Conservation (phyloP, 352 stramenopile genomes). For the Phytophthora tentaculata region DNA sequence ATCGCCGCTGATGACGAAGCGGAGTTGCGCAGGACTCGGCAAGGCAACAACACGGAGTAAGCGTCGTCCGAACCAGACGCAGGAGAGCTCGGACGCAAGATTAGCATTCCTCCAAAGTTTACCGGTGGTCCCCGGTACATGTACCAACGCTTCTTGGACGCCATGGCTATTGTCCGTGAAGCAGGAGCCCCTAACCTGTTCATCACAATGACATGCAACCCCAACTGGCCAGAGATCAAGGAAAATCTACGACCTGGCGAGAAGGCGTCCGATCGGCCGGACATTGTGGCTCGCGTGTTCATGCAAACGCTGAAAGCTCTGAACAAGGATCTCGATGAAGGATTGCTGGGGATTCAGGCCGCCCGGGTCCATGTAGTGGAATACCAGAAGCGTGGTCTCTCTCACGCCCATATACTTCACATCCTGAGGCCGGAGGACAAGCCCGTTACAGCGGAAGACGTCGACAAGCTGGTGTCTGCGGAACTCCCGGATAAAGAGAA, state of each 20-base stretch:
- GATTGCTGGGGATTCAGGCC: slow-evolving; percentile 18
- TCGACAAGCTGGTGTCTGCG: slow-evolving; percentile 33
- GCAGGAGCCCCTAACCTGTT: slow-evolving; percentile 50
- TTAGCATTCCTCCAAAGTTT: slow-evolving; percentile 1
- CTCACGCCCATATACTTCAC: slow-evolving; percentile 23
- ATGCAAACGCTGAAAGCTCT: slow-evolving; percentile 31
- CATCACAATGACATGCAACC: slow-evolving; percentile 62
- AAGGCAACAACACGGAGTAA: not conserved
- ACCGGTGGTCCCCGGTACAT: not conserved
- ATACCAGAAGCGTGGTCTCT: slow-evolving; percentile 57
- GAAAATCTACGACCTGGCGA: slow-evolving; percentile 9
- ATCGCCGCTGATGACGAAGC: not conserved
- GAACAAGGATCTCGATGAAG: slow-evolving; percentile 36
- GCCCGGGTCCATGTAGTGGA: slow-evolving; percentile 47
- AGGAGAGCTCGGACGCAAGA: not conserved
- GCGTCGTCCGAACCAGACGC: not conserved
- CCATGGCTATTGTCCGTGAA: slow-evolving; percentile 47
- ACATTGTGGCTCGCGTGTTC: slow-evolving; percentile 31
- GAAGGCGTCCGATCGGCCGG: slow-evolving; percentile 21
- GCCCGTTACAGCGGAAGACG: slow-evolving; percentile 1
- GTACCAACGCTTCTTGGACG: slow-evolving; percentile 17
- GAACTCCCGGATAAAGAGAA: slow-evolving; percentile 28
- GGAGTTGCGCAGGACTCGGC: not conserved
- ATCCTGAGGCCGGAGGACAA: slow-evolving; percentile 47
- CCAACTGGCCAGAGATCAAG: slow-evolving; percentile 50